These are phyloP conservation scores for Pseudomonodictys pantanalensis DNA, from an alignment of 495 filamentous ascomycete species.

Conservation along the genomic window DNA sequence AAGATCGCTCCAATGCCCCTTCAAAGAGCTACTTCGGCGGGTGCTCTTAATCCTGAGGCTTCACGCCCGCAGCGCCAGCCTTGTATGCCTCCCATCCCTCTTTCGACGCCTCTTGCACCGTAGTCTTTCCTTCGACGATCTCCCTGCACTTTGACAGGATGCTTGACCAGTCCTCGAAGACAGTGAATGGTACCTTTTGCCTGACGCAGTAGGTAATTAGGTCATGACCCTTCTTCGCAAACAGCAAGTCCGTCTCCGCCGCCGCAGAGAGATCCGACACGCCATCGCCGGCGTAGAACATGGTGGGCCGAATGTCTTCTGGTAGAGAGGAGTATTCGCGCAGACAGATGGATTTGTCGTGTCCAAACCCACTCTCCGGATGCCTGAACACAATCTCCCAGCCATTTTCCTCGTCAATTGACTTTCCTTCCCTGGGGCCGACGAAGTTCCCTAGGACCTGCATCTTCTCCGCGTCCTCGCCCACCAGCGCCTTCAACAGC, in stretches of 20 bases:
- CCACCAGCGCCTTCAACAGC: conserved; percentile 73
- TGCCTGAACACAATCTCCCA: conserved; percentile 74
- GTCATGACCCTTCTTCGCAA: conserved; percentile 86
- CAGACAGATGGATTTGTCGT: conserved; percentile 90
- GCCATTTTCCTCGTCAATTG: conserved; percentile 70
- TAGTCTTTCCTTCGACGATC: conserved; percentile 53
- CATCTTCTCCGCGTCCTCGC: conserved; percentile 67
- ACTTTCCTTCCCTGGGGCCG: conserved; percentile 62
- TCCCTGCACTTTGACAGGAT: conserved; percentile 73
- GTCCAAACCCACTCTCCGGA: conserved; percentile 64
- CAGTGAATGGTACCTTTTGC: conserved; percentile 74
- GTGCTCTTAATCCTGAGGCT: neutral
- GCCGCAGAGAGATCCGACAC: conserved; percentile 87
- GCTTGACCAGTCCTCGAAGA: conserved; percentile 72
- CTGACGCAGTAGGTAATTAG: conserved; percentile 77
- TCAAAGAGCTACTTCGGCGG: neutral
- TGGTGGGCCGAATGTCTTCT: conserved; percentile 61
- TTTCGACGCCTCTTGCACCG: conserved; percentile 41
- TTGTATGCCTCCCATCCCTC: conserved; percentile 42
- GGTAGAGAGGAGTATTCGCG: conserved; percentile 74
- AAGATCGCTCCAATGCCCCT: neutral
- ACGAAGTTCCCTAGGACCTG: conserved; percentile 85
- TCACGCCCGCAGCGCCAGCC: conserved; percentile 36
- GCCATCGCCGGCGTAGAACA: conserved; percentile 90
- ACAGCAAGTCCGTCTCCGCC: conserved; percentile 81